These are phyloP conservation scores for Smallanthus sonchifolius DNA, from an alignment of 129 eudicot species.

Conservation along the genomic window DNA sequence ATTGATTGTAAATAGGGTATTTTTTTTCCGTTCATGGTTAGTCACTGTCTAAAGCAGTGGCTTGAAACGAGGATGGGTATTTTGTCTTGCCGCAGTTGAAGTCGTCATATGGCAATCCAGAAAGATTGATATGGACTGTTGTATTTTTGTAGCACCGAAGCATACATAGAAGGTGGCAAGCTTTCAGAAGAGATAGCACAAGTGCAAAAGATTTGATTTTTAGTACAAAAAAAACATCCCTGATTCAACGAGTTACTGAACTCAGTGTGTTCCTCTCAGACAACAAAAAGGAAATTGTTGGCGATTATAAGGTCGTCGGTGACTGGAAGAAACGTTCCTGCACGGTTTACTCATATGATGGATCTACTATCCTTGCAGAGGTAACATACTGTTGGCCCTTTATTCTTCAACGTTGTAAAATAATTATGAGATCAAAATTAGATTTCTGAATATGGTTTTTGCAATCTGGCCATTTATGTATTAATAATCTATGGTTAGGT, in stretches of 20 bases:
- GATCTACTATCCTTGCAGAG: conserved; percentile 28
- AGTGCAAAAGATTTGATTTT: conserved; percentile 28
- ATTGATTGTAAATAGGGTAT: no score
- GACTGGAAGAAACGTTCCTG: conserved; percentile 31
- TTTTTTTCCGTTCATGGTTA: no score
- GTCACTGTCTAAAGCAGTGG: no score
- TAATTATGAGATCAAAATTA: no score
- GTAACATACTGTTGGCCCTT: conserved; percentile 3
- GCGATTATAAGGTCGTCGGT: conserved; percentile 29
- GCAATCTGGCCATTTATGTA: not conserved
- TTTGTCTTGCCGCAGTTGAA: no score
- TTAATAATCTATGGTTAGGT: conserved; percentile 5
- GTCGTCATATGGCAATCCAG: no score
- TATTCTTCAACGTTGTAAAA: no score
- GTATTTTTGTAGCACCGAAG: conserved; percentile 11
- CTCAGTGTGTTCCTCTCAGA: conserved; percentile 23
- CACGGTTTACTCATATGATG: conserved; percentile 30
- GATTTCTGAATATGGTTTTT: not conserved
- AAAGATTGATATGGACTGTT: not conserved
- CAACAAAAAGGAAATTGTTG: conserved; percentile 25
- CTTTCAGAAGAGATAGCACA: conserved; percentile 28
- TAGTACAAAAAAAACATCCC: conserved; percentile 24
- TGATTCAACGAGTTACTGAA: conserved; percentile 27
- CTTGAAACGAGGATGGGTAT: no score
- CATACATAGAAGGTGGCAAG: conserved; percentile 37